Evolutionary conservation across 192 early-diverging fungal species (phyloP).

Genomic region (Backusella morwellensis): DNA sequence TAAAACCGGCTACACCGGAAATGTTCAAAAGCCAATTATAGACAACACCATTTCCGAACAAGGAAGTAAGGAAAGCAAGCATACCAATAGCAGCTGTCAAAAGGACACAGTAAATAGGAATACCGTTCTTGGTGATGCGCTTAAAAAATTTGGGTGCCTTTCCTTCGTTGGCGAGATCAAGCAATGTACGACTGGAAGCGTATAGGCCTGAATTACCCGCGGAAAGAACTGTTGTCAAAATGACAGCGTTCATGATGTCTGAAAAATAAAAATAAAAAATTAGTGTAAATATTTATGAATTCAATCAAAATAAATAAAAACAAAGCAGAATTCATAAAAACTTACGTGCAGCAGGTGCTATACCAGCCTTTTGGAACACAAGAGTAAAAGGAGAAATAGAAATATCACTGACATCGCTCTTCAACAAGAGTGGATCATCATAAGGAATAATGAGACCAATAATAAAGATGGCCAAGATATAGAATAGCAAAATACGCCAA

Average conservation of each 20-base stretch:
- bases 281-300: neutral
- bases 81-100: constrained; percentile 55
- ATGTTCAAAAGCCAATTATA: constrained; percentile 70
- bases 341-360: constrained; percentile 42
- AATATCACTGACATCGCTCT: constrained; percentile 38
- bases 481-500: constrained; percentile 75
- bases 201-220: constrained; percentile 78
- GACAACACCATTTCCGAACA: constrained; percentile 52
- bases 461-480: constrained; percentile 62
- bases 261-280: neutral
- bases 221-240: constrained; percentile 67
- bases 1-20: constrained; percentile 77
- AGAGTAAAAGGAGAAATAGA: constrained; percentile 65
- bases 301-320: neutral
- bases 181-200: constrained; percentile 64
- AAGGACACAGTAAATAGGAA: constrained; percentile 58
- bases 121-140: constrained; percentile 47
- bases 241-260: constrained; percentile 71
- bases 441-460: constrained; percentile 69
- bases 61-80: constrained; percentile 54
- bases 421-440: constrained; percentile 52
- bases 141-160: constrained; percentile 60
- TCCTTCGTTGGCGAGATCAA: constrained; percentile 58
- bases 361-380: constrained; percentile 57
- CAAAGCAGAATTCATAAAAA: neutral